Evolutionary conservation across 129 eudicot species (phyloP).

Genomic region (Helianthus annuus): HanXRQr2.0-SUNRISE NC_035447.2:45737837-45738336

Average conservation of each 20-base stretch:
- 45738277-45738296: constrained; percentile 34
- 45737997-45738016: no score
- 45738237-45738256: constrained; percentile 26
- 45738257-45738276: constrained; percentile 42
- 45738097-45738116: constrained; percentile 86
- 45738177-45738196: constrained; percentile 29
- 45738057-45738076: constrained; percentile 71
- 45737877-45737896: constrained; percentile 29
- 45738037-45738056: constrained; percentile 74
- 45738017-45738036: constrained; percentile 45
- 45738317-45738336: constrained; percentile 51
- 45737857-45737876: constrained; percentile 17
- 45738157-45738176: constrained; percentile 57
- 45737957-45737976: constrained; percentile 16
- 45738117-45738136: constrained; percentile 73
- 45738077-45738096: constrained; percentile 95
- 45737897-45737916: constrained; percentile 23
- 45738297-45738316: constrained; percentile 14
- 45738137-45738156: constrained; percentile 66
- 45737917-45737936: no score
- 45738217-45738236: constrained; percentile 24
- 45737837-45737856: constrained; percentile 24
- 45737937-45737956: constrained; percentile 9
- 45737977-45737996: constrained; percentile 6
- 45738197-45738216: constrained; percentile 23